phyloP scores from a whole-genome alignment of 768 basidiomycete species.

The Kwoniella heveanensis region DNA sequence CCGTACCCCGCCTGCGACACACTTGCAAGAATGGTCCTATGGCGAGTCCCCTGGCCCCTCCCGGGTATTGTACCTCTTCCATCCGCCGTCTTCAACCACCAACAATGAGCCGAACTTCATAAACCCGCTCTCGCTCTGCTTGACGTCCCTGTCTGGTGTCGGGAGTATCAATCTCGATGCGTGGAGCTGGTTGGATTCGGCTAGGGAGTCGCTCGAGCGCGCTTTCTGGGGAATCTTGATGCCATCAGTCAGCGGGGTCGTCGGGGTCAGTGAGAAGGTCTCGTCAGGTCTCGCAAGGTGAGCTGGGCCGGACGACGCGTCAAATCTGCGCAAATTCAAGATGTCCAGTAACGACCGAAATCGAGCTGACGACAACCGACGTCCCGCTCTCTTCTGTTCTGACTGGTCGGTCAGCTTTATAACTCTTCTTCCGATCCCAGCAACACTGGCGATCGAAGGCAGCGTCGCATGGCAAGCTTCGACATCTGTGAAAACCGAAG shows the following conservation, averaged over 20 bases:
- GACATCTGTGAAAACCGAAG: slow-evolving; percentile 3
- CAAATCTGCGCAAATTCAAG: too few relatives aligned
- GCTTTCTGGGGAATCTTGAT: slow-evolving; percentile 22
- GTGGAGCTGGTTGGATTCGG: slow-evolving; percentile 20
- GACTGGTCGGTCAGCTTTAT: slow-evolving; percentile 4
- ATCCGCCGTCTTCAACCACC: slow-evolving; percentile 3
- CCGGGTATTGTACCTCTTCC: slow-evolving; percentile 20
- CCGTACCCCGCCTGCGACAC: background rate
- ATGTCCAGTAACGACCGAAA: background rate
- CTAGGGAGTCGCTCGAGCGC: slow-evolving; percentile 12
- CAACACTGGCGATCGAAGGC: slow-evolving; percentile 12
- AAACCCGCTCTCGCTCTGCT: background rate
- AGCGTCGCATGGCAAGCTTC: slow-evolving; percentile 12
- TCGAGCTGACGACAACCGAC: background rate
- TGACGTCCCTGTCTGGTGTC: background rate
- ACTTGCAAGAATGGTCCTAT: slow-evolving; percentile 18
- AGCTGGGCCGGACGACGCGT: too few relatives aligned
- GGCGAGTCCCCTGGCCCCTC: slow-evolving; percentile 19
- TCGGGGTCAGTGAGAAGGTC: slow-evolving; percentile 14
- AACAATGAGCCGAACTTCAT: background rate
- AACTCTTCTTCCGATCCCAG: slow-evolving; percentile 7
- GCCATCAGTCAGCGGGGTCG: slow-evolving; percentile 21
- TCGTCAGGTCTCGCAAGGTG: slow-evolving; percentile 9
- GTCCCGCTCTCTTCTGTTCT: background rate
- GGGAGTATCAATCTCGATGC: slow-evolving; percentile 9